Evolutionary conservation across 192 early-diverging fungal genomes (phyloP), one percentile per base, ranked within the genome.

Genomic region (Entomortierella lignicola): DNA sequence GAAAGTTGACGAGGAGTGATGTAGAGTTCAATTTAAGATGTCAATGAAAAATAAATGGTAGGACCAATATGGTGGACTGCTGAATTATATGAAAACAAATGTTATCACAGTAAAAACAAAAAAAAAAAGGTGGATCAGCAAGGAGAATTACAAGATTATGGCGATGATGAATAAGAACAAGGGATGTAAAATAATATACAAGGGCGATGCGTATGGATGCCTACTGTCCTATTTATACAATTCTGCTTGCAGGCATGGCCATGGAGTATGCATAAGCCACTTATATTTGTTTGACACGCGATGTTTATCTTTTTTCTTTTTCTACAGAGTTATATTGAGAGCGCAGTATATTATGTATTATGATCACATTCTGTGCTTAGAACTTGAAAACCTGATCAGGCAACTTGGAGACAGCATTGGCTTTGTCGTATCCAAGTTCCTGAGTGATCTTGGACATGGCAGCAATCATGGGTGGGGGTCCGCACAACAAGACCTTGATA

Each of bases 341-440:
- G n/a, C n/a, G n/a, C n/a, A n/a, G n/a, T n/a, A n/a, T n/a, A n/a
- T n/a, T n/a, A n/a, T n/a, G n/a, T n/a, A n/a, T n/a, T n/a, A n/a
- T n/a, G n/a, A n/a, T n/a, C 21, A 17, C 21, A 50, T 15, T 23
- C 15, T 50, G 10, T 13, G 1, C 30, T 83, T 92, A 97, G 80
- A 97, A 97, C 81, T 94, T 94, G 88, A 95, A 97, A 31, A 96
- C 91, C 72, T 92, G 91, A 80, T 97, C 94, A 32, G 89, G 86
- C 29, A 92, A 85, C 83, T 94, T 95, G 80, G 92, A 93, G 55
- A 95, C 88, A 59, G 89, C 83, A 59, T 88, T 86, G 66, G 92
- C 82, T 72, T 93, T 91, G 32, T 90, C 88, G 71, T 91, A 96
- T 51, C 96, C 96, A 30, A 96, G 85, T 31, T 93, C 90, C 51